Evolutionary conservation across 1,284 basidiomycete genomes (phyloP).

Genomic region (Ceratobasidium sp.): DNA sequence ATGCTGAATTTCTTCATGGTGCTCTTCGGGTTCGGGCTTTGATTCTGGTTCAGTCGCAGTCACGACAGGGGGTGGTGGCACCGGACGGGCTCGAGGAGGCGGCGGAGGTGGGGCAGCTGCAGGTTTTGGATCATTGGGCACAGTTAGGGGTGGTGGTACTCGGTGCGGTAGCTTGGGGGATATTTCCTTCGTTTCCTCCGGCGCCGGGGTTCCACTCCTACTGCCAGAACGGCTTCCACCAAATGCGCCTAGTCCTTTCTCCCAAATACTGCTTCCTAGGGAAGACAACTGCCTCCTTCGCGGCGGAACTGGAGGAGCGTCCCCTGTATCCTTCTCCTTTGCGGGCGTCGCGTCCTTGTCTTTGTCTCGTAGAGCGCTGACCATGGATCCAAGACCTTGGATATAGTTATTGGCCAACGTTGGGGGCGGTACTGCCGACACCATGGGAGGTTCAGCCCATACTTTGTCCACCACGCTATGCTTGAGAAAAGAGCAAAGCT

Average conservation of each 20-base stretch:
- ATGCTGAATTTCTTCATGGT: constrained; percentile 35
- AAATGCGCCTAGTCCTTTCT: constrained; percentile 47
- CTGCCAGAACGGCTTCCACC: constrained; percentile 44
- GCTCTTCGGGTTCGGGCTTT: constrained; percentile 5
- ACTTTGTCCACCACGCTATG: constrained; percentile 84
- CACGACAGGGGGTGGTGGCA: constrained; percentile 17
- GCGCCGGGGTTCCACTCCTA: constrained; percentile 43
- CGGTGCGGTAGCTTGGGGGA: constrained; percentile 21
- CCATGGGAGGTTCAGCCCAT: constrained; percentile 77
- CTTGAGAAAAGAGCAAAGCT: constrained; percentile 91
- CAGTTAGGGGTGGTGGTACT: constrained; percentile 40
- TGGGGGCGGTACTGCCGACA: constrained; percentile 51
- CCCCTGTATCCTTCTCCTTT: constrained; percentile 23
- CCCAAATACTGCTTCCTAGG: constrained; percentile 48
- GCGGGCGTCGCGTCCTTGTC: not conserved
- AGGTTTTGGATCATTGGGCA: constrained; percentile 9
- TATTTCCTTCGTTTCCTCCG: constrained; percentile 31
- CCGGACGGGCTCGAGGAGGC: constrained; percentile 42
- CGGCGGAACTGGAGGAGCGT: constrained; percentile 45
- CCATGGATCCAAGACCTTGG: constrained; percentile 21
- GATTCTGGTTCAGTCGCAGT: not conserved
- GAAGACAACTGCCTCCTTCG: constrained; percentile 41
- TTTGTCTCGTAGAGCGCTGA: constrained; percentile 35
- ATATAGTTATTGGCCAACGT: not conserved
- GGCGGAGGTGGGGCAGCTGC: constrained; percentile 30